Evolutionary conservation across 2,329 filamentous ascomycete species (phyloP).

Genomic region (Dichotomopilus funicola): DNA sequence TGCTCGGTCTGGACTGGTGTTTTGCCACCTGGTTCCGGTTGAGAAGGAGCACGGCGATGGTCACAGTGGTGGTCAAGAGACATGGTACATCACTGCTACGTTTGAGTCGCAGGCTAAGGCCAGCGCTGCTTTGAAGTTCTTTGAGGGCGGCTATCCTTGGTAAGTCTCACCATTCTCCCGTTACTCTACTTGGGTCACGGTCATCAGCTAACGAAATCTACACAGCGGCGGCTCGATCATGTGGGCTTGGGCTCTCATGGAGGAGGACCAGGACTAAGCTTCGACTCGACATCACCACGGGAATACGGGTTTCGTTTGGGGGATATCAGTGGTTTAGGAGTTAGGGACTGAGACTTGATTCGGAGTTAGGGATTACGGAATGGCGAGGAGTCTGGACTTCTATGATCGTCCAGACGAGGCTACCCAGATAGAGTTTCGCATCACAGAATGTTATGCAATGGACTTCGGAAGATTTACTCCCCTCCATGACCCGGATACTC

Average conservation of each 20-base stretch:
- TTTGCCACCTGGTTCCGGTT: neutral
- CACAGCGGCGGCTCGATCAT: constrained; percentile 11
- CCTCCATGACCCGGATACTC: neutral
- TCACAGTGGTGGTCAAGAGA: neutral
- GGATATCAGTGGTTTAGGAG: neutral
- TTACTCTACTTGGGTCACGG: neutral
- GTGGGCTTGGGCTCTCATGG: constrained; percentile 2
- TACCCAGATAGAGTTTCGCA: too few relatives aligned
- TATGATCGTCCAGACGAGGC: too few relatives aligned
- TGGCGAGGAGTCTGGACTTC: too few relatives aligned
- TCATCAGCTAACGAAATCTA: neutral
- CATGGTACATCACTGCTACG: neutral
- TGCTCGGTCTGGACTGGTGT: neutral
- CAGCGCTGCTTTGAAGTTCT: neutral
- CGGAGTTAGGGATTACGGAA: too few relatives aligned
- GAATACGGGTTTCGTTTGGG: neutral
- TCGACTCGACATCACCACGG: neutral
- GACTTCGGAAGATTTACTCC: too few relatives aligned
- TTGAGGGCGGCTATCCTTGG: constrained; percentile 4
- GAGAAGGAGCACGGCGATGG: too few relatives aligned
- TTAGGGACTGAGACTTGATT: neutral
- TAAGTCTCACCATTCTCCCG: neutral
- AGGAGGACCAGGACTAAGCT: neutral
- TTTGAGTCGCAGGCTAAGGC: constrained; percentile 2
- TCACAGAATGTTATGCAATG: too few relatives aligned